Evolutionary conservation across 1,284 basidiomycete species (phyloP).

Genomic region (Cystobasidium pallidum): DNA sequence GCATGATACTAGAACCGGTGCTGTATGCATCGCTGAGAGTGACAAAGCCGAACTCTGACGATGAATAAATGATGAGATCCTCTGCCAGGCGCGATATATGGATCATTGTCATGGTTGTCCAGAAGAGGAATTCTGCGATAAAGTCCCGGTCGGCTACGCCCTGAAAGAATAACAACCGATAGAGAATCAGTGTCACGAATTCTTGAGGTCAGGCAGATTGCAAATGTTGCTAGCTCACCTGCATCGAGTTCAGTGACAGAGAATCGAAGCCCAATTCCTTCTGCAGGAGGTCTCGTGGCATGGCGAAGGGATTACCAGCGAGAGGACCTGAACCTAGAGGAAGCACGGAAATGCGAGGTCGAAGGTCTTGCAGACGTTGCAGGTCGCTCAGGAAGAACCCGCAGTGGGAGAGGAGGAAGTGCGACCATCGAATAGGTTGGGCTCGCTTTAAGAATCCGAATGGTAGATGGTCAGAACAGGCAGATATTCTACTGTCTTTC

Average conservation of each 20-base stretch:
- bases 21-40: constrained; percentile 95
- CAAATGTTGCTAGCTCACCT: constrained; percentile 56
- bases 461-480: too few relatives aligned
- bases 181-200: too few relatives aligned
- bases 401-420: constrained; percentile 91
- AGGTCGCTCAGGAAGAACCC: constrained; percentile 88
- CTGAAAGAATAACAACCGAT: constrained; percentile 36
- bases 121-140: constrained; percentile 95
- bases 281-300: constrained; percentile 86
- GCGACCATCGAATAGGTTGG: constrained; percentile 98
- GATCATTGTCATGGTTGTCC: constrained; percentile 87
- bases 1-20: constrained; percentile 99
- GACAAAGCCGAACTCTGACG: constrained; percentile 94
- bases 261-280: constrained; percentile 80
- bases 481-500: neutral
- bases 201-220: too few relatives aligned
- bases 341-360: constrained; percentile 82
- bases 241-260: constrained; percentile 88
- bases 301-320: constrained; percentile 91
- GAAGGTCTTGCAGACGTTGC: constrained; percentile 78
- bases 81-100: constrained; percentile 94
- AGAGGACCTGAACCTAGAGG: constrained; percentile 93
- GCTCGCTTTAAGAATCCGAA: too few relatives aligned
- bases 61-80: constrained; percentile 95
- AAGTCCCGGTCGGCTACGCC: constrained; percentile 97